Evolutionary conservation across 805 yeast species (phyloP).

Genomic region (Phaffomyces antillensis): DNA sequence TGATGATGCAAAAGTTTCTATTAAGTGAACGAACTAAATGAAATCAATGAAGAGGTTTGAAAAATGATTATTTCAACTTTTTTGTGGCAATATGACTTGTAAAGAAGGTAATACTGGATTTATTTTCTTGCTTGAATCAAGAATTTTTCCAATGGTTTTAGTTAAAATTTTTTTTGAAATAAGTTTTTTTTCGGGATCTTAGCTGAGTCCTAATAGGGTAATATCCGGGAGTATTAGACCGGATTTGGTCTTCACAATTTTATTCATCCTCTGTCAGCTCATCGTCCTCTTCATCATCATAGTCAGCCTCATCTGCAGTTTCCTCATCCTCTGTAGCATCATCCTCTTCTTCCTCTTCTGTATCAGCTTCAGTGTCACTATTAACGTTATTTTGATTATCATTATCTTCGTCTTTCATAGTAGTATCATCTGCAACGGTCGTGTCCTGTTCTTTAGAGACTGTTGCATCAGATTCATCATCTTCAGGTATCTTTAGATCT

Average conservation of each 20-base stretch:
- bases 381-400: constrained; percentile 6
- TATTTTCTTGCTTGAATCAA: not conserved
- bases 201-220: constrained; percentile 1
- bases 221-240: not conserved
- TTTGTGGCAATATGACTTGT: not conserved
- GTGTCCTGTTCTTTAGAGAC: not conserved
- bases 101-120: not conserved
- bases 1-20: not conserved
- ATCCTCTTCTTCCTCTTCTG: constrained; percentile 6
- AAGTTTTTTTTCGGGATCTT: constrained; percentile 1
- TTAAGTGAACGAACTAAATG: constrained; percentile 6
- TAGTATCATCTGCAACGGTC: not conserved
- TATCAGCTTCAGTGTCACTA: constrained; percentile 3
- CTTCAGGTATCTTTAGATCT: not conserved
- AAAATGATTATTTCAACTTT: not conserved
- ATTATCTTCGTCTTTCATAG: not conserved
- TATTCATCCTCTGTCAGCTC: constrained; percentile 2
- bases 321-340: constrained; percentile 2
- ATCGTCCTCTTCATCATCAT: constrained; percentile 1
- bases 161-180: not conserved
- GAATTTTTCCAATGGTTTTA: not conserved
- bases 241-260: constrained; percentile 3
- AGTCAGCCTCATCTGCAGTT: constrained; percentile 1
- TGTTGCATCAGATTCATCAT: not conserved
- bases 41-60: not conserved